Evolutionary conservation across 73 alveolate genomes (phyloP).

Genomic region (Uronychia binucleata): DNA sequence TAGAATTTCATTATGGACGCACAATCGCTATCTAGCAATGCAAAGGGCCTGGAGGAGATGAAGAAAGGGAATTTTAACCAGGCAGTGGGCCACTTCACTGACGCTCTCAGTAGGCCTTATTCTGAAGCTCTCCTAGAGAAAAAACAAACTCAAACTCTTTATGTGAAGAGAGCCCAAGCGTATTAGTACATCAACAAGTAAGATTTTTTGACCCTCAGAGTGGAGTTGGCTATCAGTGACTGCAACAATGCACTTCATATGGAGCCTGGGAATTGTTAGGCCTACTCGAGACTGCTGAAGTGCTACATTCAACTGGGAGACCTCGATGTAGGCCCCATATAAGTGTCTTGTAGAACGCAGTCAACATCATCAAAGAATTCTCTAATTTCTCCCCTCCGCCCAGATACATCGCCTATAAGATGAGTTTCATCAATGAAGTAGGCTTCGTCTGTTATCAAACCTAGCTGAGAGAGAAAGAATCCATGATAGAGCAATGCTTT

Average conservation of each 20-base stretch:
- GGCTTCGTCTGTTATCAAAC: too few species aligned
- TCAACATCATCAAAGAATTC: background rate
- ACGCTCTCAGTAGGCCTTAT: background rate
- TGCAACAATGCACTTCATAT: background rate
- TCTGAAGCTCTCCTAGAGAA: background rate
- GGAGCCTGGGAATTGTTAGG: background rate
- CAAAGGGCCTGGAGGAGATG: background rate
- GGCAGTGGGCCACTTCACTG: background rate
- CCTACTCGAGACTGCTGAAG: background rate
- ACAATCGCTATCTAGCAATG: too few species aligned
- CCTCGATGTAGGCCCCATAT: background rate
- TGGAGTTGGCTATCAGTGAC: background rate
- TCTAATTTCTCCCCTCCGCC: too few species aligned
- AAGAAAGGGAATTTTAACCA: background rate
- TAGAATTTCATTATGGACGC: too few species aligned
- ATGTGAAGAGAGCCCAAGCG: background rate
- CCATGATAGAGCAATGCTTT: too few species aligned
- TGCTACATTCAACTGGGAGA: background rate
- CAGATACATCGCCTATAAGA: too few species aligned
- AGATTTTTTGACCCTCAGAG: background rate
- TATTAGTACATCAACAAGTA: background rate
- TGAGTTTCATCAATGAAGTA: too few species aligned
- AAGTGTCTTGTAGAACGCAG: background rate
- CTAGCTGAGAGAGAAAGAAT: too few species aligned
- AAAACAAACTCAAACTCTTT: background rate